Evolutionary conservation across 2,329 filamentous ascomycete genomes (phyloP).

Genomic region (Fusarium hostae): DNA sequence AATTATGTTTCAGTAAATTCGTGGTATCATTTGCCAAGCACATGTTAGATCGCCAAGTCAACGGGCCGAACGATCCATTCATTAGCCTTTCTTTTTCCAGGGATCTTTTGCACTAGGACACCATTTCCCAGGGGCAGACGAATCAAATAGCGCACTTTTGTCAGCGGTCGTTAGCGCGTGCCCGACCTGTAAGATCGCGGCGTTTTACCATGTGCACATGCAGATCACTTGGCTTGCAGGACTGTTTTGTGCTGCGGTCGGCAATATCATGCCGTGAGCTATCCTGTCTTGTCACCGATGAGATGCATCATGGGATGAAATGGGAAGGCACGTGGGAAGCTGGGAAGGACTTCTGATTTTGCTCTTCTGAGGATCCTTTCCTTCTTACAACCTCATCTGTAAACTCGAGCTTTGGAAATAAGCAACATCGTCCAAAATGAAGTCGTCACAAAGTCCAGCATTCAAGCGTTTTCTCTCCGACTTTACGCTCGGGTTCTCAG

Average conservation of each 20-base stretch:
- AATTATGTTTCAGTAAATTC: neutral
- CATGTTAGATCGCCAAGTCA: constrained; percentile 5
- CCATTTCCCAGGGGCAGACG: neutral
- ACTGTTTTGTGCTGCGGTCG: neutral
- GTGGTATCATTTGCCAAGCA: neutral
- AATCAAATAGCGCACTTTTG: constrained; percentile 1
- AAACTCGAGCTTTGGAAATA: fast-evolving
- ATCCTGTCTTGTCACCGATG: constrained; percentile 20
- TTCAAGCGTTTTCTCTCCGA: constrained; percentile 64
- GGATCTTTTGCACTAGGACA: neutral
- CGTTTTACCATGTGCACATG: constrained; percentile 28
- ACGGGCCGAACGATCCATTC: neutral
- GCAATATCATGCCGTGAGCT: constrained; percentile 18
- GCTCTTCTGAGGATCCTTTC: neutral
- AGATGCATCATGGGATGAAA: neutral
- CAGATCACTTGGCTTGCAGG: constrained; percentile 7
- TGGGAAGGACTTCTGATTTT: fast-evolving
- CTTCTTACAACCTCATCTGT: neutral
- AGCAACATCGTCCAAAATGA: constrained; percentile 11
- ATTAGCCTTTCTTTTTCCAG: neutral
- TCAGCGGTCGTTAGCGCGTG: constrained; percentile 3
- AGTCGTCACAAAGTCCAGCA: constrained; percentile 40
- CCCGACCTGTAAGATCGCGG: constrained; percentile 14
- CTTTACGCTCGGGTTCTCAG: constrained; percentile 78
- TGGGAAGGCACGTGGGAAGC: neutral